Evolutionary conservation across 2,329 filamentous ascomycete genomes (phyloP).

Genomic region (Corynespora cassiicola): DNA sequence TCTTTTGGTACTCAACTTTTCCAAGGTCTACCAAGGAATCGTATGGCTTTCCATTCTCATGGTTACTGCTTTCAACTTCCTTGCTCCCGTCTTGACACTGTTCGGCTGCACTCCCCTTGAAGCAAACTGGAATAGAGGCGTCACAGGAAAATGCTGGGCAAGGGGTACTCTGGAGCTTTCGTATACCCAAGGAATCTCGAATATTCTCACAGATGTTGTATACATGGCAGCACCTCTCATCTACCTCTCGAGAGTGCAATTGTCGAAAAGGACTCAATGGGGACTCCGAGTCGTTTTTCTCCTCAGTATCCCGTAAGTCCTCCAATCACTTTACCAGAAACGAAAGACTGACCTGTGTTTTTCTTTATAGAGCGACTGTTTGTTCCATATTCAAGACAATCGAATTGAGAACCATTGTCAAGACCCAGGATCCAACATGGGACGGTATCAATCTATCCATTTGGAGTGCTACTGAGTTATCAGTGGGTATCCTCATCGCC

Average conservation of each 20-base stretch:
- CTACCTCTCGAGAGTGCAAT: slow-evolving; percentile 31
- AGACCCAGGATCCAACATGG: slow-evolving; percentile 31
- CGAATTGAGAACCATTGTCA: slow-evolving; percentile 26
- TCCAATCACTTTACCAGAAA: too few relatives aligned
- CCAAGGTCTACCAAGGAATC: slow-evolving; percentile 26
- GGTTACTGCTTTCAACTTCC: slow-evolving; percentile 33
- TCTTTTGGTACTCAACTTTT: slow-evolving; percentile 35
- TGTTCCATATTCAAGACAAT: slow-evolving; percentile 37
- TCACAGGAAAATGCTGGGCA: slow-evolving; percentile 28
- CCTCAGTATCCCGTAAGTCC: slow-evolving; percentile 33
- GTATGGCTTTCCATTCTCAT: slow-evolving; percentile 36
- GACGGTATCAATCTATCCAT: slow-evolving; percentile 30
- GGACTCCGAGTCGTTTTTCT: slow-evolving; percentile 36
- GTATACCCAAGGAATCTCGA: slow-evolving; percentile 34
- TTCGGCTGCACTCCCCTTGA: slow-evolving; percentile 35
- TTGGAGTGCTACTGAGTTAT: slow-evolving; percentile 29
- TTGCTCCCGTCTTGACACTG: slow-evolving; percentile 28
- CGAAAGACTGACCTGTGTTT: not conserved
- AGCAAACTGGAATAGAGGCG: slow-evolving; percentile 31
- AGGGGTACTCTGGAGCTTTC: slow-evolving; percentile 24
- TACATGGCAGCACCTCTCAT: slow-evolving; percentile 36
- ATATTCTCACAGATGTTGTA: slow-evolving; percentile 35
- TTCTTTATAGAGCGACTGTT: slow-evolving; percentile 31
- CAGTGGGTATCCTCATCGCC: slow-evolving; percentile 15
- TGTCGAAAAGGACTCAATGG: slow-evolving; percentile 31